phyloP scores from a whole-genome alignment of 768 basidiomycete genomes.

The Gyrodon lividus region DNA sequence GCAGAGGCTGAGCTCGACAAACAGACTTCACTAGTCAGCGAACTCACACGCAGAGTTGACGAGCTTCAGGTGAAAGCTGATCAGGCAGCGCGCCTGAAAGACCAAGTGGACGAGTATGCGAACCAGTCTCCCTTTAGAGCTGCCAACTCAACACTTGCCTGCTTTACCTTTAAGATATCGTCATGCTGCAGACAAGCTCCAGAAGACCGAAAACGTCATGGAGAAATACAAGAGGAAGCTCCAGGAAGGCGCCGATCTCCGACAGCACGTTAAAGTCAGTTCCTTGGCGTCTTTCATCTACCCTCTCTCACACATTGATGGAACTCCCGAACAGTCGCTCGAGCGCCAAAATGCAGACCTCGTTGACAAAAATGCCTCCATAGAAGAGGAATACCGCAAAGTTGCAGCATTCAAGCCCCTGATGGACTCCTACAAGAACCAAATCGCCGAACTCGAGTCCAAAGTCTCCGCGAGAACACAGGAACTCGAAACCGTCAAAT shows the following conservation, averaged over 20 bases:
- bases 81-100: slow-evolving; percentile 78
- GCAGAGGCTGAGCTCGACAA: slow-evolving; percentile 84
- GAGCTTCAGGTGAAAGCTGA: slow-evolving; percentile 79
- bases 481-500: slow-evolving; percentile 69
- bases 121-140: background rate
- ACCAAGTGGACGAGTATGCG: slow-evolving; percentile 87
- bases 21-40: slow-evolving; percentile 63
- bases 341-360: slow-evolving; percentile 93
- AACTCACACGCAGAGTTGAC: slow-evolving; percentile 76
- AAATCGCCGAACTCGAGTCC: slow-evolving; percentile 77
- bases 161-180: slow-evolving; percentile 57
- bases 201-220: slow-evolving; percentile 96
- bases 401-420: slow-evolving; percentile 83
- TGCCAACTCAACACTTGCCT: background rate
- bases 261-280: slow-evolving; percentile 78
- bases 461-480: slow-evolving; percentile 64
- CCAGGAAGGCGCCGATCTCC: slow-evolving; percentile 88
- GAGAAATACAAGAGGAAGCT: slow-evolving; percentile 99
- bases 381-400: slow-evolving; percentile 93
- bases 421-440: slow-evolving; percentile 89
- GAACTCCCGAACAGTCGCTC: slow-evolving; percentile 51
- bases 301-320: background rate
- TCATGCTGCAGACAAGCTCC: slow-evolving; percentile 87
- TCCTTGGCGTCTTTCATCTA: slow-evolving; percentile 11
- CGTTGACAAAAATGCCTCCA: slow-evolving; percentile 83